Conservation (phyloP, 2,329 filamentous ascomycete genomes). For the Penicillium decumbens region DNA sequence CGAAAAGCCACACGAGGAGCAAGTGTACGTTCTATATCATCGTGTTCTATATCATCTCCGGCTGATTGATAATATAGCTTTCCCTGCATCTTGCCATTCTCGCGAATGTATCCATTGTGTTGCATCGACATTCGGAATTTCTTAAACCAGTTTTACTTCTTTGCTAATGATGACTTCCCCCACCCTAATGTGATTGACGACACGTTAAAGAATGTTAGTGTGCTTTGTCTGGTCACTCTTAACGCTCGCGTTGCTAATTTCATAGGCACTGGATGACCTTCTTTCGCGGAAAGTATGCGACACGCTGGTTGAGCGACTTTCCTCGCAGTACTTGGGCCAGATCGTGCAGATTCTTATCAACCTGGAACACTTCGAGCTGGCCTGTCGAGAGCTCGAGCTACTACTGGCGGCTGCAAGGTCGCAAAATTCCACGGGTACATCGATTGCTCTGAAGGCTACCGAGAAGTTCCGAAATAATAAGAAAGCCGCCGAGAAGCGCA, state of each 20-base stretch:
- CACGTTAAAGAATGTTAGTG: slow-evolving; percentile 67
- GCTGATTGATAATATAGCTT: slow-evolving; percentile 53
- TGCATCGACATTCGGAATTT: slow-evolving; percentile 98
- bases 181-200: slow-evolving; percentile 87
- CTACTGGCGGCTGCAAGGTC: slow-evolving; percentile 80
- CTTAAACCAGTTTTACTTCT: slow-evolving; percentile 96
- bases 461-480: slow-evolving; percentile 84
- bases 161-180: slow-evolving; percentile 92
- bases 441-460: slow-evolving; percentile 75
- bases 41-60: background rate
- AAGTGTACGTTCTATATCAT: slow-evolving; percentile 55
- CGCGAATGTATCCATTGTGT: slow-evolving; percentile 97
- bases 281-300: slow-evolving; percentile 88
- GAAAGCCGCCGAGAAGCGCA: slow-evolving; percentile 93
- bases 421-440: slow-evolving; percentile 70
- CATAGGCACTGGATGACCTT: slow-evolving; percentile 84
- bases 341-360: slow-evolving; percentile 99
- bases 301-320: slow-evolving; percentile 79
- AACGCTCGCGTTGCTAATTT: slow-evolving; percentile 10
- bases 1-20: slow-evolving; percentile 68
- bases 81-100: slow-evolving; percentile 93
- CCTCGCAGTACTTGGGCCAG: slow-evolving; percentile 90
- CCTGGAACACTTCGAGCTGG: slow-evolving; percentile 90
- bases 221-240: background rate
- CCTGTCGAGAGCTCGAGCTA: slow-evolving; percentile 82